Percentiles rank a stretch among this genome's conserved stretches.
Conservation (phyloP, 1,139 yeast species). For the Suhomyces ambrosiae region DNA sequence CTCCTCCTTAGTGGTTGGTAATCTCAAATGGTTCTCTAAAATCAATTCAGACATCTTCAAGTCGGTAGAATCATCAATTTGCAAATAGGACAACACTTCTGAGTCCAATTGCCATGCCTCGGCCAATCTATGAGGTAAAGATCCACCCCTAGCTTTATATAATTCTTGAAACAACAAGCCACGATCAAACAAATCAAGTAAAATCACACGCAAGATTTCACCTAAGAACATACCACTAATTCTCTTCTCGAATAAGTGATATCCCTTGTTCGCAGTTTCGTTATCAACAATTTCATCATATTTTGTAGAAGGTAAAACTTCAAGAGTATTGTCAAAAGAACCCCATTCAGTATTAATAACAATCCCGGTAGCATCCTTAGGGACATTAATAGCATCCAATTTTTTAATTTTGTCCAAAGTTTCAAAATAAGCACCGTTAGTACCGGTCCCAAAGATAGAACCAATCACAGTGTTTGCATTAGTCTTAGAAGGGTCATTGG, state of each 20-base stretch:
- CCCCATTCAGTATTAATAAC: constrained; percentile 97
- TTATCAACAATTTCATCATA: constrained; percentile 72
- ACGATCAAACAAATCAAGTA: constrained; percentile 64
- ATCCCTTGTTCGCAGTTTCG: constrained; percentile 79
- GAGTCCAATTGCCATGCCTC: constrained; percentile 79
- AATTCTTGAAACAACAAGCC: constrained; percentile 59
- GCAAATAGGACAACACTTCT: constrained; percentile 81
- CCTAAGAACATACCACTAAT: constrained; percentile 95
- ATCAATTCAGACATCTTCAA: constrained; percentile 66
- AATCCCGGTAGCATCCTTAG: constrained; percentile 67
- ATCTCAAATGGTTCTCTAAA: constrained; percentile 62
- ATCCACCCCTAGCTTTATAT: constrained; percentile 51
- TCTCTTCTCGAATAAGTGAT: constrained; percentile 89
- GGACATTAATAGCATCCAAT: constrained; percentile 40
- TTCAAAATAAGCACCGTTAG: constrained; percentile 92
- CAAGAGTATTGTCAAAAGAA: constrained; percentile 80
- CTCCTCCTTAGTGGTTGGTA: constrained; percentile 69
- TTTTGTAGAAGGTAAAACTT: constrained; percentile 70
- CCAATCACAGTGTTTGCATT: constrained; percentile 79
- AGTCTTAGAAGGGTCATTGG: constrained; percentile 56
- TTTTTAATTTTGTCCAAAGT: constrained; percentile 69
- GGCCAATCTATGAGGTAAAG: constrained; percentile 64
- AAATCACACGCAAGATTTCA: constrained; percentile 73
- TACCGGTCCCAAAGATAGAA: constrained; percentile 93
- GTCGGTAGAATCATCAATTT: constrained; percentile 75